A percentile compares a stretch with the other conserved stretches of the same genome.
Conservation (phyloP, 2,329 filamentous ascomycete genomes). For the Sclerotinia borealis region DNA sequence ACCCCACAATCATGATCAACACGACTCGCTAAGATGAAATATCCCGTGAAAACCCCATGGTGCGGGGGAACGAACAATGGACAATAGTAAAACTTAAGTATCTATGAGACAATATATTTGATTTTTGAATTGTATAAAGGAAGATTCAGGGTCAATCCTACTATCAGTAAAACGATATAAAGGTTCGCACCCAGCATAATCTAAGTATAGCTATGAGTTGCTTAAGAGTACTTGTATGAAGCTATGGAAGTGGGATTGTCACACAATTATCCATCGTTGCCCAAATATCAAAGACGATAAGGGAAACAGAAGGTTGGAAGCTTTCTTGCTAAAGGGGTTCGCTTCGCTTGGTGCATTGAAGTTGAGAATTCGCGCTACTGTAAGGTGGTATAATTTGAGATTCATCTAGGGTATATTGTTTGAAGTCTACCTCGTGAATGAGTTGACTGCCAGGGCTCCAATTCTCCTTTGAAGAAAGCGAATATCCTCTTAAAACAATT, state of each 20-base stretch:
- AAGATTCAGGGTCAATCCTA: not conserved
- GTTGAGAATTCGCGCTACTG: not conserved
- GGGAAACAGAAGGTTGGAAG: not conserved
- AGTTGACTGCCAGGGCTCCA: not conserved
- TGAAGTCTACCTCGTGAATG: not conserved
- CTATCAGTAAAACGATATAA: not conserved
- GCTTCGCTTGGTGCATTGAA: not conserved
- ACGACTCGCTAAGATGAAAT: not conserved
- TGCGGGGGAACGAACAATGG: not conserved
- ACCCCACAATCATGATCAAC: not conserved
- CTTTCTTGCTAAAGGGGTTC: not conserved
- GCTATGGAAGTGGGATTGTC: not conserved
- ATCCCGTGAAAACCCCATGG: not conserved
- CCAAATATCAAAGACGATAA: not conserved
- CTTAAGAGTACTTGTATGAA: not conserved
- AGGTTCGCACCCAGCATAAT: not conserved
- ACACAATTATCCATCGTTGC: not conserved
- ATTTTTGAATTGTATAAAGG: not conserved
- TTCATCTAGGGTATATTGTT: not conserved
- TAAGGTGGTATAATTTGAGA: not conserved
- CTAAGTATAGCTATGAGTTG: not conserved
- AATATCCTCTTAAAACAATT: not conserved
- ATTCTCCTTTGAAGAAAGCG: not conserved
- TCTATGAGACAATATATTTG: not conserved
- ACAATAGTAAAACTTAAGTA: constrained; percentile 1